Evolutionary conservation across 1,284 basidiomycete species (phyloP).

Genomic region (Pseudozyma hubeiensis): DNA sequence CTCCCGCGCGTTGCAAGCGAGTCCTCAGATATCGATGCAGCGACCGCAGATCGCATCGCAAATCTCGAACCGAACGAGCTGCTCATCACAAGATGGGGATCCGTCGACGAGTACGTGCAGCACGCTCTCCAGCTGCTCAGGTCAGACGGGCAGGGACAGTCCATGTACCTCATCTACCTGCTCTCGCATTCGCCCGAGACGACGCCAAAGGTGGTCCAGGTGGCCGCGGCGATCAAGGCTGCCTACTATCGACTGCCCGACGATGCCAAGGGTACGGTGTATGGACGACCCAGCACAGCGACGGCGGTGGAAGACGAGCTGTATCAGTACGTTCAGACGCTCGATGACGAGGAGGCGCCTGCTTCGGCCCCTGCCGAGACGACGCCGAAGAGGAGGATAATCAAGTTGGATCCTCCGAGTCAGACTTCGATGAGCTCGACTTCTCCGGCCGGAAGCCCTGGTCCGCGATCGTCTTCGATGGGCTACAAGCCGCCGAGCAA

Average conservation of each 20-base stretch:
- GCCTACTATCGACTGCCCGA: conserved; percentile 74
- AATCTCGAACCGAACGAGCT: conserved; percentile 75
- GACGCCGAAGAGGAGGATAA: conserved; percentile 23
- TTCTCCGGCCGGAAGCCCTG: background rate
- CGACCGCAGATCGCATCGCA: conserved; percentile 18
- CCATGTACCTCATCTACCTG: conserved; percentile 80
- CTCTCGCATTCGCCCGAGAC: conserved; percentile 76
- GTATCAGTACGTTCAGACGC: conserved; percentile 81
- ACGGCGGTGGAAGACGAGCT: conserved; percentile 73
- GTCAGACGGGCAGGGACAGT: conserved; percentile 68
- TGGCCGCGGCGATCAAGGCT: conserved; percentile 82
- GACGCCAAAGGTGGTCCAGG: conserved; percentile 80
- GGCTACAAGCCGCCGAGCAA: conserved; percentile 37
- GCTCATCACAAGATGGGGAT: conserved; percentile 76
- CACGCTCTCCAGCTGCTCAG: conserved; percentile 77
- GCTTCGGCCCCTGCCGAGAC: background rate
- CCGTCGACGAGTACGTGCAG: conserved; percentile 76
- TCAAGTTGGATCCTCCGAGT: conserved; percentile 32
- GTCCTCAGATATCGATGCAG: conserved; percentile 1
- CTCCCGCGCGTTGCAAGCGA: background rate
- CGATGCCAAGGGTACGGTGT: conserved; percentile 66
- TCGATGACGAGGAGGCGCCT: conserved; percentile 69
- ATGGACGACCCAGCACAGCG: conserved; percentile 5
- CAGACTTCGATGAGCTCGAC: background rate
- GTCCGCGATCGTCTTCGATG: background rate